phyloP scores from a whole-genome alignment of 257 asterid genomes.

The Mentha longifolia region DNA sequence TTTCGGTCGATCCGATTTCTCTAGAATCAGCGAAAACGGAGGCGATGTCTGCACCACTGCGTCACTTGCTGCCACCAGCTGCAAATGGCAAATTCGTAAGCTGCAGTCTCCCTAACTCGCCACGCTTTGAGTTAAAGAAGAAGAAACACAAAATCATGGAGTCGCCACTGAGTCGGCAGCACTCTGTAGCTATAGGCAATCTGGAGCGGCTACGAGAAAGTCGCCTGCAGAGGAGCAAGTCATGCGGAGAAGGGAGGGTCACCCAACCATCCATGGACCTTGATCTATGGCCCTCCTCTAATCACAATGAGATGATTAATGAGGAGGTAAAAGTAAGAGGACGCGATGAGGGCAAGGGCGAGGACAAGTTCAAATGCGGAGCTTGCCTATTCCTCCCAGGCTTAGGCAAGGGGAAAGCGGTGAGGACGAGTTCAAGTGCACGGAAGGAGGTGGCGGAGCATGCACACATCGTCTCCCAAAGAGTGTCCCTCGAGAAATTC shows the following conservation, averaged over 20 bases:
- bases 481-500: slow-evolving; percentile 75
- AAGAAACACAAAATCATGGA: slow-evolving; percentile 34
- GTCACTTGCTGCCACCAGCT: neutral
- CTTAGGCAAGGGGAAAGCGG: slow-evolving; percentile 57
- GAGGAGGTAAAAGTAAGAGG: slow-evolving; percentile 1
- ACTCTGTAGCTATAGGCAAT: slow-evolving; percentile 73
- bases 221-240: slow-evolving; percentile 64
- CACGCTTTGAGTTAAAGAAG: slow-evolving; percentile 42
- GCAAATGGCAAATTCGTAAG: slow-evolving; percentile 44
- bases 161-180: slow-evolving; percentile 50
- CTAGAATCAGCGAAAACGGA: slow-evolving; percentile 24
- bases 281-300: slow-evolving; percentile 47
- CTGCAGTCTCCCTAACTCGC: slow-evolving; percentile 72
- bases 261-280: slow-evolving; percentile 59
- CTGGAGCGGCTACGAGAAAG: slow-evolving; percentile 56
- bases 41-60: no score
- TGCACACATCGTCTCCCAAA: slow-evolving; percentile 44
- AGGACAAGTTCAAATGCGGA: slow-evolving; percentile 69
- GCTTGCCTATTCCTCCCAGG: slow-evolving; percentile 82
- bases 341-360: neutral
- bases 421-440: slow-evolving; percentile 38
- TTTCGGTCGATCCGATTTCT: slow-evolving; percentile 69
- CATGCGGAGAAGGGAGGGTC: slow-evolving; percentile 73
- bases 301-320: neutral
- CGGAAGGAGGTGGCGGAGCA: slow-evolving; percentile 19